Evolutionary conservation across 2,329 filamentous ascomycete species (phyloP).

Genomic region (Cordyceps farinosa): DNA sequence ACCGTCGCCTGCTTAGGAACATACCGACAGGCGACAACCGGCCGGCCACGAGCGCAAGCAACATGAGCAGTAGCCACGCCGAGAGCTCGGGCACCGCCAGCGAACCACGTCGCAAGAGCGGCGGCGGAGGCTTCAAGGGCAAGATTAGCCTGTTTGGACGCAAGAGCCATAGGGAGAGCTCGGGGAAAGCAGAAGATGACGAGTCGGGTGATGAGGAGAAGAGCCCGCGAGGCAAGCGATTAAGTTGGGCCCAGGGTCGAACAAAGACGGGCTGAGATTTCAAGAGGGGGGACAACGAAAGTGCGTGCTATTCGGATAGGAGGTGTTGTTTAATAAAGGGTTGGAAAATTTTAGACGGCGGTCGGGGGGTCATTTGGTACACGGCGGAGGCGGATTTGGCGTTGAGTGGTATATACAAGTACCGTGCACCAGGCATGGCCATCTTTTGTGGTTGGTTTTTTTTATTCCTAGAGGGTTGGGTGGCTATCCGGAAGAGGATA

Average conservation of each 20-base stretch:
- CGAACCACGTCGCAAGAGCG: slow-evolving; percentile 26
- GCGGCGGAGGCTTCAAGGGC: slow-evolving; percentile 32
- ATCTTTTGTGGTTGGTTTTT: slow-evolving; percentile 8
- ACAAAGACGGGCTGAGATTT: slow-evolving; percentile 22
- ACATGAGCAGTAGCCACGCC: slow-evolving; percentile 23
- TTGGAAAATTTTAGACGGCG: background rate
- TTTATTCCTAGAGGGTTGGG: background rate
- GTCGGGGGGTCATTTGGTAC: too few relatives aligned
- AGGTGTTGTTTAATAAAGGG: background rate
- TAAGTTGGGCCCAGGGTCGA: slow-evolving; percentile 22
- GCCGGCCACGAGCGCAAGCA: slow-evolving; percentile 31
- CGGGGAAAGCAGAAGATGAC: slow-evolving; percentile 22
- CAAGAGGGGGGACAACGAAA: background rate
- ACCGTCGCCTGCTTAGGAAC: slow-evolving; percentile 21
- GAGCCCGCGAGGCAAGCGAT: slow-evolving; percentile 18
- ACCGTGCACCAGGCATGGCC: slow-evolving; percentile 1
- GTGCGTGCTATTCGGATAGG: background rate
- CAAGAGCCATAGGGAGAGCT: slow-evolving; percentile 26
- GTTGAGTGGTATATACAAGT: slow-evolving; percentile 6
- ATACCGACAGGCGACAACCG: slow-evolving; percentile 25
- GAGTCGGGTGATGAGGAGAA: slow-evolving; percentile 25
- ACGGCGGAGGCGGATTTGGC: background rate
- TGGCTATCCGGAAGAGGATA: background rate
- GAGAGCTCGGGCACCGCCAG: slow-evolving; percentile 17
- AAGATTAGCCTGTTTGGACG: slow-evolving; percentile 35